Evolutionary conservation across 805 yeast species (phyloP), one percentile per base, ranked within the genome.

Genomic region (Kodamaea lidongshanica): DNA sequence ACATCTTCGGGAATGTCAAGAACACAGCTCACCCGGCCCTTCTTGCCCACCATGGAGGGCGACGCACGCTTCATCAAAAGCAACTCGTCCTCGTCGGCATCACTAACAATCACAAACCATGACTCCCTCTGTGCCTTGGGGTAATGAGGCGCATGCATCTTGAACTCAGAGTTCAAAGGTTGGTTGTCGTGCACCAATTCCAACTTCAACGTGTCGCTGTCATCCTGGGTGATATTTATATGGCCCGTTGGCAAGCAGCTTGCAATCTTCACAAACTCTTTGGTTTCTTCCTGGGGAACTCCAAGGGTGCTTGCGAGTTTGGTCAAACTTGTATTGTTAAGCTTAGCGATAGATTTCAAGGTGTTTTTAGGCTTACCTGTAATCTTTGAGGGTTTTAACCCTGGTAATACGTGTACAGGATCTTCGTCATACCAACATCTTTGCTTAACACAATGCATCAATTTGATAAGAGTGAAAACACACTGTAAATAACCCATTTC

Each of bases 71-170:
- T 85, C 25, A 89, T 59, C 23, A 79, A 65, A 21, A 70, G 54
- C 16, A 89, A 50, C 45, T 78, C 83, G 25, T 69, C 69, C 3
- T 54, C 61, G 5, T 59, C 55, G 16, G 57, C 56, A 38, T 77
- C 74, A 37, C 72, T 60, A 7, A 78, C 42, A 27, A 89, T 71
- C 7, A 78, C 70, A 52, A 89, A 85, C 97, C 98, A 92, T 0
- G 94, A 76, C 51, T 92, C 97, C 46, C 86, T 79, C 56, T 92
- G 98, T 2, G 77, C 65, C 54, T 92, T 89, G 25, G 95, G 94
- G 59, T 84, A 92, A 44, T 72, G 74, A 3, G 94, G 89, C 34
- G 88, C 67, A 46, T 78, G 75, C 30, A 85, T 72, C 40, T 72
- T 73, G 61, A 76, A 82, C 25, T 79, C 87, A 3, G 62, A 58